phyloP scores from a whole-genome alignment of 83 land plant genomes.

The Picea mariana region DNA sequence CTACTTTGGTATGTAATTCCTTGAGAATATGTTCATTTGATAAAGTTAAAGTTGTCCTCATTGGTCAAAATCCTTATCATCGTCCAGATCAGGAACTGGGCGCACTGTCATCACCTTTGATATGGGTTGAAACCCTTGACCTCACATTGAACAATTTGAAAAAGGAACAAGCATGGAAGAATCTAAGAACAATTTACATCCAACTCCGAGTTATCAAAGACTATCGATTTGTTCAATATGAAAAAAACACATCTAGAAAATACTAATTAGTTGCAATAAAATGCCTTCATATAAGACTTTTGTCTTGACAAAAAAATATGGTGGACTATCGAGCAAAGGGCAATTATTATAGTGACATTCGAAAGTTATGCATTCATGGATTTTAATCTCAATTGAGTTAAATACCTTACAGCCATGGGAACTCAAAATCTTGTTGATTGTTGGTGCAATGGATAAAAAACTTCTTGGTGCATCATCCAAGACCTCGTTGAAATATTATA shows the following conservation, averaged over 20 bases:
- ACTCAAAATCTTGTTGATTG: conserved; percentile 69
- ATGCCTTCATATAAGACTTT: conserved; percentile 69
- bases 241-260: conserved; percentile 76
- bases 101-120: too few relatives aligned
- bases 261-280: conserved; percentile 49
- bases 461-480: too few relatives aligned
- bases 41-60: too few relatives aligned
- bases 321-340: conserved; percentile 71
- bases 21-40: too few relatives aligned
- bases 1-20: too few relatives aligned
- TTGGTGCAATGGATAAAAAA: conserved; percentile 51
- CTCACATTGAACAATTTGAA: too few relatives aligned
- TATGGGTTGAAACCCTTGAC: too few relatives aligned
- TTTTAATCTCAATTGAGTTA: conserved; percentile 95
- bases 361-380: conserved; percentile 97
- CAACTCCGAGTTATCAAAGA: conserved; percentile 7
- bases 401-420: conserved; percentile 75
- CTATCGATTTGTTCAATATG: conserved; percentile 6
- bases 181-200: not conserved
- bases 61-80: too few relatives aligned
- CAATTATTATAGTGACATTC: conserved; percentile 91
- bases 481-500: too few relatives aligned
- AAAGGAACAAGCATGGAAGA: not conserved
- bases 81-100: too few relatives aligned
- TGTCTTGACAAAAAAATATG: conserved; percentile 52